Evolutionary conservation across 805 yeast genomes (phyloP).

Genomic region (Hanseniaspora lindneri): DNA sequence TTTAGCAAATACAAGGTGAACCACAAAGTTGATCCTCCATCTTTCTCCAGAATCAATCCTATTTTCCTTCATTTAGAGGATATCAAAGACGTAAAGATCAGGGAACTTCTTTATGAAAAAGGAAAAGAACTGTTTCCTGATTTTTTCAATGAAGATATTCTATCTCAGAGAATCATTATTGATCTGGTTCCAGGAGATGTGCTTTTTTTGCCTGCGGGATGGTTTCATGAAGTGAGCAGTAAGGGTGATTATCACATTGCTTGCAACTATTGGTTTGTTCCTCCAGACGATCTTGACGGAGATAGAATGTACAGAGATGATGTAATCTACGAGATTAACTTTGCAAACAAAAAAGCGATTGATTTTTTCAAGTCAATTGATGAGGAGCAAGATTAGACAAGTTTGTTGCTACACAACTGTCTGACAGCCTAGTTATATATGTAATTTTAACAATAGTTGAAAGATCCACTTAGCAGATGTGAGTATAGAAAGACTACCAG

Average conservation of each 20-base stretch:
- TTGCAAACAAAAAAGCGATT: constrained; percentile 31
- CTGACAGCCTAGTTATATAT: too few relatives aligned
- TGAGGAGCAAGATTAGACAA: background rate
- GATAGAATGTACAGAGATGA: constrained; percentile 9
- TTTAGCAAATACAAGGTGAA: constrained; percentile 32
- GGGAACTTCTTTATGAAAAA: constrained; percentile 27
- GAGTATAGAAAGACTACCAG: too few relatives aligned
- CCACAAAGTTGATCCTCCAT: constrained; percentile 48
- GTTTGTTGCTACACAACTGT: too few relatives aligned
- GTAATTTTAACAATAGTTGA: background rate
- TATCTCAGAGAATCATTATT: constrained; percentile 35
- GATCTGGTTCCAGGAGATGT: constrained; percentile 50
- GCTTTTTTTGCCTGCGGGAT: constrained; percentile 62
- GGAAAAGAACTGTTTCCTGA: constrained; percentile 40
- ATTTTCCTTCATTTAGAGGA: constrained; percentile 49
- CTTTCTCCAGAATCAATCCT: constrained; percentile 56
- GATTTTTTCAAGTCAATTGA: constrained; percentile 17
- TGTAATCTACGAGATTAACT: constrained; percentile 34
- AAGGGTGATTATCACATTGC: constrained; percentile 51
- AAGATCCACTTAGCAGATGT: too few relatives aligned
- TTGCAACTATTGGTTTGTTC: constrained; percentile 63
- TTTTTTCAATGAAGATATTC: constrained; percentile 26
- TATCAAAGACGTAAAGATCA: constrained; percentile 24
- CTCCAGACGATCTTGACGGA: constrained; percentile 34
- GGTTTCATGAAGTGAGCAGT: constrained; percentile 74